These are phyloP conservation scores for Hypoxylon sp. DNA, from an alignment of 2,329 filamentous ascomycete genomes.

Conservation along the genomic window DNA sequence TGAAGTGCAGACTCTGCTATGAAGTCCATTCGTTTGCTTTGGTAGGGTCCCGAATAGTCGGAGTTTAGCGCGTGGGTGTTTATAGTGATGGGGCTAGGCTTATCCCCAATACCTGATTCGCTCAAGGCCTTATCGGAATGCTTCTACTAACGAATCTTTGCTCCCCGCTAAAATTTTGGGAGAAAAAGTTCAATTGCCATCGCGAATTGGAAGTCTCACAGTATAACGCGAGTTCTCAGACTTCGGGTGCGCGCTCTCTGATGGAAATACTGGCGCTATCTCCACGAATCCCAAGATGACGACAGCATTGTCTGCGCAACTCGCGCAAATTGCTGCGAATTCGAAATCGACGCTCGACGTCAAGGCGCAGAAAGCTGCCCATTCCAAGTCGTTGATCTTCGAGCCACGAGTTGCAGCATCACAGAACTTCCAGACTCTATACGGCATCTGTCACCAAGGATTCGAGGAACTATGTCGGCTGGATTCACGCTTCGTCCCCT, in stretches of 20 bases:
- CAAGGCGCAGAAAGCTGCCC: slow-evolving; percentile 91
- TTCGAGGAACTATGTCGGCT: slow-evolving; percentile 93
- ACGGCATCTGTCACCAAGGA: slow-evolving; percentile 87
- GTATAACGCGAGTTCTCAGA: slow-evolving; percentile 9
- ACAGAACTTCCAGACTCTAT: slow-evolving; percentile 92
- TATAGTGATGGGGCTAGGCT: slow-evolving; percentile 14
- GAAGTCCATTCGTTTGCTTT: background rate
- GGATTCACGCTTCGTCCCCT: slow-evolving; percentile 83
- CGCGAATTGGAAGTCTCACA: slow-evolving; percentile 25
- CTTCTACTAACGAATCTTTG: slow-evolving; percentile 45
- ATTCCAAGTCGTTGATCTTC: slow-evolving; percentile 96
- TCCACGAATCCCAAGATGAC: slow-evolving; percentile 69
- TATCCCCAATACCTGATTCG: slow-evolving; percentile 46
- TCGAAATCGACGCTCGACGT: slow-evolving; percentile 93
- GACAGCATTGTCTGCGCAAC: slow-evolving; percentile 90
- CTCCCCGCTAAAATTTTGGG: slow-evolving; percentile 51
- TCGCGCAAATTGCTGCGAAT: slow-evolving; percentile 91
- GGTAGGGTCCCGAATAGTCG: slow-evolving; percentile 12
- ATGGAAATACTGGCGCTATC: slow-evolving; percentile 37
- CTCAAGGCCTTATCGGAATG: slow-evolving; percentile 44
- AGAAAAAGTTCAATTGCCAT: slow-evolving; percentile 44
- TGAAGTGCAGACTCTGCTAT: background rate
- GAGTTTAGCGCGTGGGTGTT: slow-evolving; percentile 10
- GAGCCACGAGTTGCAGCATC: slow-evolving; percentile 85
- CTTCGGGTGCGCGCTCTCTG: slow-evolving; percentile 27